These are phyloP conservation scores for Hygrocybe coccinea DNA, from an alignment of 768 basidiomycete species.

Conservation along the genomic window DNA sequence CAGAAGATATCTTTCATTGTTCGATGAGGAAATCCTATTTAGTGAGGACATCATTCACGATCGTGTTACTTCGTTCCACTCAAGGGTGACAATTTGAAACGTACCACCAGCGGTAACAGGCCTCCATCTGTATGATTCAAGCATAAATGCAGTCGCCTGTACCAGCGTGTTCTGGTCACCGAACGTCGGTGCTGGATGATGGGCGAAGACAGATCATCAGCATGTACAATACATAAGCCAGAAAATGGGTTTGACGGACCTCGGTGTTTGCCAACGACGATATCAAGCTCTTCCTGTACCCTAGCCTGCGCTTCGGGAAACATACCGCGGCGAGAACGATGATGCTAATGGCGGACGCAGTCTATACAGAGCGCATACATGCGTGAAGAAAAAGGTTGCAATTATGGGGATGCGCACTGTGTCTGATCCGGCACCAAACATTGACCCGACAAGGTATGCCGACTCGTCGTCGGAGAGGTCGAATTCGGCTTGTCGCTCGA, in stretches of 20 bases:
- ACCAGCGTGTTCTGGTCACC: conserved; percentile 41
- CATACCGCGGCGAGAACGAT: conserved; percentile 54
- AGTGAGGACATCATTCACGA: too few species aligned
- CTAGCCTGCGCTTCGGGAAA: conserved; percentile 45
- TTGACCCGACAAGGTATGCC: conserved; percentile 57
- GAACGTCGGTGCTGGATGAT: conserved; percentile 35
- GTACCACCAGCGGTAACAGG: conserved; percentile 47
- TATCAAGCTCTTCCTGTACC: conserved; percentile 54
- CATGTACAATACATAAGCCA: neutral
- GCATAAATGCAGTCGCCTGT: conserved; percentile 46
- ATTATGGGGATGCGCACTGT: conserved; percentile 37
- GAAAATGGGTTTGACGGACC: conserved; percentile 23
- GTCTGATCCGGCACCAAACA: conserved; percentile 65
- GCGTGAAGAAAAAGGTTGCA: too few species aligned
- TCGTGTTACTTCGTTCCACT: too few species aligned
- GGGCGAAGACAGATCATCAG: too few species aligned
- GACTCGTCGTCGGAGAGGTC: conserved; percentile 53
- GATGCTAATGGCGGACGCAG: conserved; percentile 54
- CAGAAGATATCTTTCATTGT: conserved; percentile 62
- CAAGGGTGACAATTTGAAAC: neutral
- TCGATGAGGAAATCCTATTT: conserved; percentile 59
- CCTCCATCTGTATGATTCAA: conserved; percentile 48
- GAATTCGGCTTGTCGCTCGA: conserved; percentile 51
- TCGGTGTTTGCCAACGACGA: conserved; percentile 44
- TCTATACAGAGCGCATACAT: conserved; percentile 22